These are phyloP conservation scores for Suhomyces vadensis DNA, from an alignment of 805 yeast genomes.

Conservation along the genomic window DNA sequence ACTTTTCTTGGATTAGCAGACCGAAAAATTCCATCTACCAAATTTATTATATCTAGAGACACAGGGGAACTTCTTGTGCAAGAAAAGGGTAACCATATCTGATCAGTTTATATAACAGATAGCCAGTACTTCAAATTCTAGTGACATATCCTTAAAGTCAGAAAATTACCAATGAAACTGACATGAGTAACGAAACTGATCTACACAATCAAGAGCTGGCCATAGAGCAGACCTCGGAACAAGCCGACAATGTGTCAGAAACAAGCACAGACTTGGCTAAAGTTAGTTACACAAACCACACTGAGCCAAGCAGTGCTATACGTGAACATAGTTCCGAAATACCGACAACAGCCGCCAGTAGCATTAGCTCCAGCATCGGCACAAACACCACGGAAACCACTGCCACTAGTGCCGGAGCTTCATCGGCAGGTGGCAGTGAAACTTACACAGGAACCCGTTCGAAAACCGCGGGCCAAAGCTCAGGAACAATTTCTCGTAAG, in stretches of 20 bases:
- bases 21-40: too few species aligned
- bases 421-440: background rate
- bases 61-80: too few species aligned
- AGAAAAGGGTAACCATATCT: too few species aligned
- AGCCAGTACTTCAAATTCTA: too few species aligned
- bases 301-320: too few species aligned
- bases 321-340: background rate
- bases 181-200: background rate
- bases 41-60: too few species aligned
- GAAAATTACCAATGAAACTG: background rate
- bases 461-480: background rate
- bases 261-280: too few species aligned
- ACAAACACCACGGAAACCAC: background rate
- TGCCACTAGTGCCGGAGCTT: background rate
- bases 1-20: too few species aligned
- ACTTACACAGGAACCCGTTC: background rate
- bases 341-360: background rate
- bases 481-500: background rate
- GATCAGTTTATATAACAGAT: too few species aligned
- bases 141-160: background rate
- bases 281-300: too few species aligned
- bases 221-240: background rate
- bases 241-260: too few species aligned
- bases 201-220: background rate
- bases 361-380: background rate